Evolutionary conservation across 768 basidiomycete species (phyloP).

Genomic region (Auriculariales sp.): DNA sequence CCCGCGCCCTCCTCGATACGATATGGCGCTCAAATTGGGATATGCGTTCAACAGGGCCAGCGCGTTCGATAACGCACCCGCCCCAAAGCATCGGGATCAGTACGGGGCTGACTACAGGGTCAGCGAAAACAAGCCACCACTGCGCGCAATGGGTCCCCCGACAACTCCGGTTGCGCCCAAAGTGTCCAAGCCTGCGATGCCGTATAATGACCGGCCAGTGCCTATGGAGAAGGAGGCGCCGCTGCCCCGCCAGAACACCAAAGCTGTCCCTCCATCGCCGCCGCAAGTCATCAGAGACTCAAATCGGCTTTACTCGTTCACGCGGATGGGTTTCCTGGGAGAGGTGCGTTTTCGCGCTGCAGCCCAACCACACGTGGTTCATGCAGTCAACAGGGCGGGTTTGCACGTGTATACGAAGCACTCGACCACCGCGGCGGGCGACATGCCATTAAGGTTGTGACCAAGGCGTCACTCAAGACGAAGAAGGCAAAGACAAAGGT

Average conservation of each 20-base stretch:
- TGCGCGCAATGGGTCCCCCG: neutral
- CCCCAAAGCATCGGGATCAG: neutral
- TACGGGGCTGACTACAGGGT: neutral
- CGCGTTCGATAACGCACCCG: neutral
- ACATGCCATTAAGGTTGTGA: constrained; percentile 87
- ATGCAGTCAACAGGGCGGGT: constrained; percentile 52
- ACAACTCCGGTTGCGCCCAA: neutral
- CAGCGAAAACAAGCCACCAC: neutral
- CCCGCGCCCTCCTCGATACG: too few species aligned
- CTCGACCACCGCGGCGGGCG: constrained; percentile 48
- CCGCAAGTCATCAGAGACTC: constrained; percentile 63
- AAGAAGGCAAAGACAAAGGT: constrained; percentile 98
- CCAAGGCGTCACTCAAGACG: constrained; percentile 80
- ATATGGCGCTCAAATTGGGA: neutral
- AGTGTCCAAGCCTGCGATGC: too few species aligned
- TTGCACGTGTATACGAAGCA: constrained; percentile 95
- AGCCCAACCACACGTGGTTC: neutral
- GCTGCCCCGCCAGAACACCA: constrained; percentile 67
- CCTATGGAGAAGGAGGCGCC: constrained; percentile 23
- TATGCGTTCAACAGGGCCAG: neutral
- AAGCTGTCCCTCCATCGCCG: constrained; percentile 68
- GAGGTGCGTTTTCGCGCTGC: constrained; percentile 44
- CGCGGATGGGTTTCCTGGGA: constrained; percentile 71
- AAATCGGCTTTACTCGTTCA: constrained; percentile 38
- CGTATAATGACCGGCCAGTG: neutral